Percentiles rank a stretch among this genome's conserved stretches.
Conservation (phyloP, 345 rosid species). For the Pugionium cornutum region DNA sequence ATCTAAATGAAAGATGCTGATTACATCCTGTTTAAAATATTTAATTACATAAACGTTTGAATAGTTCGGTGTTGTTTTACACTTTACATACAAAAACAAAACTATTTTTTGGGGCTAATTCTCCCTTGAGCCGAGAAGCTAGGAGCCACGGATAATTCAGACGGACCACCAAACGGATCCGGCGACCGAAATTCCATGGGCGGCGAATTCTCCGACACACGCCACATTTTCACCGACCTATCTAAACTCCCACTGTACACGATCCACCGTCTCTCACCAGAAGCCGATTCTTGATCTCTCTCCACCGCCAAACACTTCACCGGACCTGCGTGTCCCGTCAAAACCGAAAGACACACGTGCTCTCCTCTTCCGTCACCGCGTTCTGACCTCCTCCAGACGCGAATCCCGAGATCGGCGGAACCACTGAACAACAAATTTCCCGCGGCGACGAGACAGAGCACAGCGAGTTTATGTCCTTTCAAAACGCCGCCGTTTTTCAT, state of each 20-base stretch:
- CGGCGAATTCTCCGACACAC: slow-evolving; percentile 64
- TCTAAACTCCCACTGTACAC: slow-evolving; percentile 94
- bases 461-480: slow-evolving; percentile 76
- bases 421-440: slow-evolving; percentile 80
- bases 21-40: neutral
- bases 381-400: slow-evolving; percentile 72
- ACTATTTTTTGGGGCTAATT: slow-evolving; percentile 39
- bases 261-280: slow-evolving; percentile 62
- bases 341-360: slow-evolving; percentile 63
- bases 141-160: slow-evolving; percentile 36
- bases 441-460: slow-evolving; percentile 67
- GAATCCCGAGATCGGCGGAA: slow-evolving; percentile 78
- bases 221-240: slow-evolving; percentile 89
- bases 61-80: neutral
- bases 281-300: slow-evolving; percentile 51
- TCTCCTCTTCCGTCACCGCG: slow-evolving; percentile 25
- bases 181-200: slow-evolving; percentile 29
- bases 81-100: neutral
- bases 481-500: slow-evolving; percentile 66
- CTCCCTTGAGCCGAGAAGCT: slow-evolving; percentile 49
- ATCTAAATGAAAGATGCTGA: neutral
- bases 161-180: slow-evolving; percentile 18
- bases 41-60: slow-evolving; percentile 7
- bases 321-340: slow-evolving; percentile 77
- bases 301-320: slow-evolving; percentile 88